Evolutionary conservation across 2,329 filamentous ascomycete genomes (phyloP), one percentile per base, ranked within the genome.

Genomic region (Lachnellula subtilissima): DNA sequence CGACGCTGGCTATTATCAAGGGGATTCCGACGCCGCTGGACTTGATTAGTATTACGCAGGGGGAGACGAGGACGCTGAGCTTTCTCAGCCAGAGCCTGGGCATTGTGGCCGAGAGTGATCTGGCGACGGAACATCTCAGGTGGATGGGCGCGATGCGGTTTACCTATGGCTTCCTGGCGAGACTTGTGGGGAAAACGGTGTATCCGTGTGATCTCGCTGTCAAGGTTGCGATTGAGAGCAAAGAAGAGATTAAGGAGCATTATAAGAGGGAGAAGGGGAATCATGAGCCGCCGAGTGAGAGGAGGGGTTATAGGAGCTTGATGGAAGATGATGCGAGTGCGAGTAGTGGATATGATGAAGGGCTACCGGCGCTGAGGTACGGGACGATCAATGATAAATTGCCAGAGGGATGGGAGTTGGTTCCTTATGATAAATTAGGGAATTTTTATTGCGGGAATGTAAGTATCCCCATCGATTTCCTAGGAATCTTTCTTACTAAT

Each of bases 361-460:
- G 85, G 0, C 76, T 97, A 9, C 93, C 92, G 2, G 71, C 80
- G 5, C 75, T 97, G 39, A 80, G 82, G 65, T 96, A 89, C 66
- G 94, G 94, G 50, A 93, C 89, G 0, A 76, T 94, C 56, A 82
- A 84, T 51, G 90, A 95, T 64, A 78, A 86, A 15, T 70, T 97
- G 0, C 92, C 91, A 0, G 75, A 81, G 2, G 87, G 83, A 47
- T 99, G 94, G 91, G 79, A 88, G 58, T 74, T 87, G 19, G 74
- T 88, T 3, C 83, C 88, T 0, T 82, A 88, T 60, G 84, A 94
- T 60, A 89, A 87, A 32, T 76, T 99, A 54, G 91, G 91, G 48
- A 97, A 90, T 67, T 96, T 99, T 71, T 97, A 95, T 73, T 89
- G 87, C 35, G 94, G 94, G 59, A 99, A 97, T 70, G 85, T 86